Percentiles rank a stretch among this genome's conserved stretches.
These are phyloP conservation scores for Pythium utonaiense DNA, from an alignment of 352 stramenopile genomes.

Conservation along the genomic window DNA sequence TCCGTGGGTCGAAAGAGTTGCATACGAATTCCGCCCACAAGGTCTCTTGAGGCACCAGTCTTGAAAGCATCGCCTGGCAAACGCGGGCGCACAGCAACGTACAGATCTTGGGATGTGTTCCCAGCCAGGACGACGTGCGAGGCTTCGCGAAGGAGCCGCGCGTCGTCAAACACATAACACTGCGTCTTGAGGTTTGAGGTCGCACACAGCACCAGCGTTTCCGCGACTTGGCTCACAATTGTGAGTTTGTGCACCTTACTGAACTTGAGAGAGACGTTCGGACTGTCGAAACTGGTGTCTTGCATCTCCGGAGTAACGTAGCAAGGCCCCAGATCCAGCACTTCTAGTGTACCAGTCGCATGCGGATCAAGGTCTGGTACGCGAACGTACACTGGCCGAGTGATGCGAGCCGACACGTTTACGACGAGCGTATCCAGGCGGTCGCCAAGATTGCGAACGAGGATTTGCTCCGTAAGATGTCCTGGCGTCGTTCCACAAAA, in stretches of 20 bases:
- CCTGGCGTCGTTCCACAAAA: constrained; percentile 64
- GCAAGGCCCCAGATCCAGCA: constrained; percentile 74
- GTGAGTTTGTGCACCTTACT: constrained; percentile 87
- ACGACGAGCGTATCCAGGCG: constrained; percentile 70
- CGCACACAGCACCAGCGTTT: constrained; percentile 69
- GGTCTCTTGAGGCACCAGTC: constrained; percentile 67
- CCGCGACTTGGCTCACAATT: constrained; percentile 72
- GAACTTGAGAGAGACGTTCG: constrained; percentile 73
- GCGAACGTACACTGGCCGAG: constrained; percentile 77
- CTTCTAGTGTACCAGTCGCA: constrained; percentile 64
- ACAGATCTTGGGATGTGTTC: constrained; percentile 67
- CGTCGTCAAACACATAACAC: constrained; percentile 86
- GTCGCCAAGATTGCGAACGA: constrained; percentile 81
- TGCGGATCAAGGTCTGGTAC: constrained; percentile 80
- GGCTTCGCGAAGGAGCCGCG: constrained; percentile 62
- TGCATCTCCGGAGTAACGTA: constrained; percentile 86
- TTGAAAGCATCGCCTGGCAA: constrained; percentile 79
- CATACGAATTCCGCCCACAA: constrained; percentile 85
- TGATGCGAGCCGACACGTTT: constrained; percentile 62
- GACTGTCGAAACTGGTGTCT: constrained; percentile 70
- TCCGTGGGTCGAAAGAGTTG: constrained; percentile 56
- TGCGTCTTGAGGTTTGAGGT: constrained; percentile 88
- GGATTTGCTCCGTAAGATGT: constrained; percentile 73
- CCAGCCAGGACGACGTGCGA: constrained; percentile 68
- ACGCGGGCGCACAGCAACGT: constrained; percentile 73